Base-by-base conservation (phyloP, 768 basidiomycete genomes). In the Suillus lakei region DNA sequence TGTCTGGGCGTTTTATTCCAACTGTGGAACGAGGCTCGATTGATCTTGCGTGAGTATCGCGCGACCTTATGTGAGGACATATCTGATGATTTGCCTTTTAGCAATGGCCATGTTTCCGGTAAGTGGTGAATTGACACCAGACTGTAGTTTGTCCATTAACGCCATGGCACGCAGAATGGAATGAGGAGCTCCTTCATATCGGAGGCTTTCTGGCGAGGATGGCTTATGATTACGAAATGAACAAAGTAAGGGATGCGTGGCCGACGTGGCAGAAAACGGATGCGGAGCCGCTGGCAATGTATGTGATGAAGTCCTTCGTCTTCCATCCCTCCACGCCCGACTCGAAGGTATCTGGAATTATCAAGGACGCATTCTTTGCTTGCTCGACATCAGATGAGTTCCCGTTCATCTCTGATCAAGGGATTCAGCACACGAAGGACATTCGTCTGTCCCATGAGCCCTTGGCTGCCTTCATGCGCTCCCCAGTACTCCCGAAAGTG, bases 11-110 rank as follows among this genome's bases (percentile, higher is more conserved):
- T 4, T 96, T 97, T 72, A 95, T 98, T 64, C 92, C 94, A 12
- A 97, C 95, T 0, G 95, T 98, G 7, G 96, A 97, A 76, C 85
- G 96, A 67, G 95, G 97, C 77, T 90, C 91, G 0, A 90, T 96
- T 64, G 94, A 93, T 77, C 80, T 95, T 46, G 88, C 93, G 89
- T 92, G 69, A 75, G 88, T 64, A 43, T 44, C 23, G 36, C 34
- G 23, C 36, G 41, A 26, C 48, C 54, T 55, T 32, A n/a, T n/a
- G 16, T 50, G 32, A 46, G 55, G 12, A 56, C 60, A 16, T 28
- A 30, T 69, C 4, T 63, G 60, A 54, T 38, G 18, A 5, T 36
- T 48, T 64, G 54, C 2, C 34, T 15, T 10, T 13, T 60, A 94
- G 93, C 72, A 95, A 98, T 75, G 88, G 90, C 23, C 88, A 92